phyloP scores from a whole-genome alignment of 2,329 filamentous ascomycete genomes.

The Lachnellula suecica region DNA sequence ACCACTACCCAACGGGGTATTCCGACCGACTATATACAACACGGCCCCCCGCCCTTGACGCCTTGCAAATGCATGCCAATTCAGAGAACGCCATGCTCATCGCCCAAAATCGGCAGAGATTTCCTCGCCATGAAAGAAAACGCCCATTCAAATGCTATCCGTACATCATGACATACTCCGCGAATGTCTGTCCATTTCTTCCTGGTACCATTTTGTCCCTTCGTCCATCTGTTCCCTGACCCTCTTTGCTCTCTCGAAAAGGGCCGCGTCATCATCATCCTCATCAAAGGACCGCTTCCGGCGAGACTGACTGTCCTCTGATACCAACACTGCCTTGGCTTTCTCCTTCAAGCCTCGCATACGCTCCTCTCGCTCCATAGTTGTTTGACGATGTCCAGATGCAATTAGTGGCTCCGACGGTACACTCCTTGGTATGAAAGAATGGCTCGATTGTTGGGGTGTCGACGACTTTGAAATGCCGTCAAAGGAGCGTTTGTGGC shows the following conservation, averaged over 20 bases:
- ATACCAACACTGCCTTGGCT: constrained; percentile 25
- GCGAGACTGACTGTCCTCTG: constrained; percentile 12
- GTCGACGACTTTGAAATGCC: constrained; percentile 20
- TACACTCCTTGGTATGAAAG: constrained; percentile 22
- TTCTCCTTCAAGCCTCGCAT: constrained; percentile 25
- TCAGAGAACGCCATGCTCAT: background rate
- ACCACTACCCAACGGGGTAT: background rate
- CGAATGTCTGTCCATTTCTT: constrained; percentile 25
- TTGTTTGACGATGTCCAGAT: constrained; percentile 1
- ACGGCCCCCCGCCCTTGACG: background rate
- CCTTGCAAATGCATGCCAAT: background rate
- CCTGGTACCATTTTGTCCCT: constrained; percentile 30
- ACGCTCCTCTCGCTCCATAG: constrained; percentile 14
- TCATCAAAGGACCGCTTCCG: constrained; percentile 17
- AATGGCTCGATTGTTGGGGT: constrained; percentile 8
- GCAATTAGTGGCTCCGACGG: constrained; percentile 15
- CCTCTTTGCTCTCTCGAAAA: constrained; percentile 33
- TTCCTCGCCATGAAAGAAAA: background rate
- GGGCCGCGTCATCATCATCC: constrained; percentile 29
- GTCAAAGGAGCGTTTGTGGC: constrained; percentile 27
- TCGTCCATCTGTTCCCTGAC: constrained; percentile 35
- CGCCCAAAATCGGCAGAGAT: background rate
- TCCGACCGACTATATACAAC: background rate
- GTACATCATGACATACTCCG: constrained; percentile 22
- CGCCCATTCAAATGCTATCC: constrained; percentile 12